Evolutionary conservation across 139 green algal genomes (phyloP).

Genomic region (Chlorella sp.): DNA sequence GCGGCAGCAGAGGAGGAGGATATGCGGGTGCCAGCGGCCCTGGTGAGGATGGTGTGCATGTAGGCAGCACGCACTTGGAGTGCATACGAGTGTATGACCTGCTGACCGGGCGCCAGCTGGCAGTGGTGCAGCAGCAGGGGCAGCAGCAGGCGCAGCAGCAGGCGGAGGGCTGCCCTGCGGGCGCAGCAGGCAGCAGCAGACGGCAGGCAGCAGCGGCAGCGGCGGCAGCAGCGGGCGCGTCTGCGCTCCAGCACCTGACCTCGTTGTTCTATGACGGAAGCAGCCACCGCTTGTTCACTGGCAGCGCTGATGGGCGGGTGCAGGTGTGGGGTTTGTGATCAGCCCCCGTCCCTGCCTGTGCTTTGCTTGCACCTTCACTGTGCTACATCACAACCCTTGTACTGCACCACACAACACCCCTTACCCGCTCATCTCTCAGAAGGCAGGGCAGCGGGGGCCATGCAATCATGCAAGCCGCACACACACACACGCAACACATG

Average conservation of each 20-base stretch:
- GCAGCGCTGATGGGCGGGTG: slow-evolving; percentile 4
- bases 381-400: no score
- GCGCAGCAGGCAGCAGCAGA: not conserved
- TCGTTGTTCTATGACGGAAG: not conserved
- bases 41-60: not conserved
- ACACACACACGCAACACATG: no score
- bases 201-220: not conserved
- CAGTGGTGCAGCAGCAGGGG: not conserved
- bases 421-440: no score
- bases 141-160: not conserved
- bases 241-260: not conserved
- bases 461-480: no score
- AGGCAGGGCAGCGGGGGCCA: no score
- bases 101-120: not conserved
- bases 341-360: no score
- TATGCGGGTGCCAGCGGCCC: not conserved
- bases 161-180: not conserved
- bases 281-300: not conserved
- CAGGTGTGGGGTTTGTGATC: not conserved
- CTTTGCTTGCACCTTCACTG: no score
- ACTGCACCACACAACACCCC: no score
- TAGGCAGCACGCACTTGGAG: not conserved
- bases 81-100: slow-evolving; percentile 3
- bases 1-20: not conserved
- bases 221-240: no score